Evolutionary conservation across 306 rosid species (phyloP).

Genomic region (Vigna nakashimae): DNA sequence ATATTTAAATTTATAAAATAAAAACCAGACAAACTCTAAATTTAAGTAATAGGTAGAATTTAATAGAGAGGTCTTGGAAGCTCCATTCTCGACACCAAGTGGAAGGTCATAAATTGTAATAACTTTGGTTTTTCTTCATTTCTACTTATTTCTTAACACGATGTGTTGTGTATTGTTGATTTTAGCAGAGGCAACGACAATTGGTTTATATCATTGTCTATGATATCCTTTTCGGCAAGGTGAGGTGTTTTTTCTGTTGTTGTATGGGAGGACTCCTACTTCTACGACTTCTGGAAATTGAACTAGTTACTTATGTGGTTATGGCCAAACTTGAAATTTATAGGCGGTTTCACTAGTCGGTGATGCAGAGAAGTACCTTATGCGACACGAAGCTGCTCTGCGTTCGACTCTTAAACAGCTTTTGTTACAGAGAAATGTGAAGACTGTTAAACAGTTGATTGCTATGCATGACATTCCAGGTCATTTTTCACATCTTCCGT

Average conservation of each 20-base stretch:
- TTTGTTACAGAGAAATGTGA: no score
- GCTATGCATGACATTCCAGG: no score
- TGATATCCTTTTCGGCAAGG: slow-evolving; percentile 94
- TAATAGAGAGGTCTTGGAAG: slow-evolving; percentile 52
- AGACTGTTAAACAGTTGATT: no score
- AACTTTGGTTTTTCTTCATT: neutral
- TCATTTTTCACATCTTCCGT: no score
- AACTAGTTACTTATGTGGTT: neutral
- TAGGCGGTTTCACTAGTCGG: no score
- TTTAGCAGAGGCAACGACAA: slow-evolving; percentile 72
- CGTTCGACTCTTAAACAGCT: no score
- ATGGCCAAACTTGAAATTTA: no score
- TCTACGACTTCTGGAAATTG: neutral
- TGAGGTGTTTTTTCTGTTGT: slow-evolving; percentile 15
- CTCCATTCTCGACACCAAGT: slow-evolving; percentile 67
- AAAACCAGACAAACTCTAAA: no score
- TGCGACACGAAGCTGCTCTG: no score
- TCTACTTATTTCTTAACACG: neutral
- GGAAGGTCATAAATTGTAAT: slow-evolving; percentile 68
- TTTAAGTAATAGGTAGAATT: no score
- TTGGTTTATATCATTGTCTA: slow-evolving; percentile 74
- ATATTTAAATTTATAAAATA: no score
- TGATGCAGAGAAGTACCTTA: no score
- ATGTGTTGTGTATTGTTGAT: neutral
- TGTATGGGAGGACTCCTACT: neutral